A percentile compares a stretch with the other conserved stretches of the same genome.
Evolutionary conservation across 1,284 basidiomycete species (phyloP).

Genomic region (Lentinus polychrous): DNA sequence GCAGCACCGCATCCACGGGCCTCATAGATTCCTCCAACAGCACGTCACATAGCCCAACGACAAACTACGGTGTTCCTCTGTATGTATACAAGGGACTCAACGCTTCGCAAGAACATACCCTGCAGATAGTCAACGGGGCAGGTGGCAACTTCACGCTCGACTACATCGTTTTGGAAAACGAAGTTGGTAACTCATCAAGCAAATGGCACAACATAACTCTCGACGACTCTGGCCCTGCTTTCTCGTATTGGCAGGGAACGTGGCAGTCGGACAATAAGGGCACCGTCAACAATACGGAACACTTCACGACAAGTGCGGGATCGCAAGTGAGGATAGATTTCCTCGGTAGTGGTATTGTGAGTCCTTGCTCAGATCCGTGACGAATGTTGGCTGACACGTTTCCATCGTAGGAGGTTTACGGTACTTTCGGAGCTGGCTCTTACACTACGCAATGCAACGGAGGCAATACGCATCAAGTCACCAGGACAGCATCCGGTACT

Average conservation of each 20-base stretch:
- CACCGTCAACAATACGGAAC: neutral
- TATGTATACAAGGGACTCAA: neutral
- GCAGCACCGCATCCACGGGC: neutral
- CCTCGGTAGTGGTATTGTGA: no score
- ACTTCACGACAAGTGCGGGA: no score
- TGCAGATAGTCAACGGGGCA: neutral
- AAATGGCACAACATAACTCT: neutral
- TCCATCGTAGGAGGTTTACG: no score
- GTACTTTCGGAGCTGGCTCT: no score
- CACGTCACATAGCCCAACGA: neutral
- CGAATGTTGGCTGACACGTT: no score
- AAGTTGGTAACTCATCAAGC: neutral
- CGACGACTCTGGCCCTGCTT: neutral
- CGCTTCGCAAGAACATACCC: neutral
- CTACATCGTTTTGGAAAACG: neutral
- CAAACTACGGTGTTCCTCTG: neutral
- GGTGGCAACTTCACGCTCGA: neutral
- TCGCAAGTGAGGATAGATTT: no score
- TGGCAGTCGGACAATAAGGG: neutral
- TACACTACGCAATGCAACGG: no score
- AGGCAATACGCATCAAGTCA: no score
- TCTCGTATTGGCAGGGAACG: neutral
- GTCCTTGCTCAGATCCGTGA: no score
- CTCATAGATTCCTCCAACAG: neutral
- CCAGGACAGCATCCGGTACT: no score